Base-by-base conservation (phyloP, 495 filamentous ascomycete species). In the Staphylotrichum longicolle region DNA sequence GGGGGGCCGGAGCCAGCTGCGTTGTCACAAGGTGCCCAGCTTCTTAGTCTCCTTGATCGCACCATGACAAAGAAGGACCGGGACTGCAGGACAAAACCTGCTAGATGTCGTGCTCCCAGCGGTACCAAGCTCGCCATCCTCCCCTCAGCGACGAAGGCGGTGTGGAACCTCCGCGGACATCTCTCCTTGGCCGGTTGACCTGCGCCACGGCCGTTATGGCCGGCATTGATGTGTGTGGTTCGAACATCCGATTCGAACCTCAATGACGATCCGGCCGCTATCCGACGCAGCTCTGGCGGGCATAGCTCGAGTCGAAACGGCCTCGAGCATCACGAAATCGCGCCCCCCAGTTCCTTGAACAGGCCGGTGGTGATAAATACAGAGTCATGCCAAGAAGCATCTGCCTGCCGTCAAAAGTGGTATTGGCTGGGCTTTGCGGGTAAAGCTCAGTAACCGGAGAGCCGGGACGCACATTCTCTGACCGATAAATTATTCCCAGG, bases 361-460 rank as follows among this genome's bases (percentile, higher is more conserved):
- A 27, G 20, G 20, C 20, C 20, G 20, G 20, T 0, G 20, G 20
- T 27, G 20, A 27, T 27, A 27, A 27, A 27, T 27, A 27, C 20
- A 27, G 20, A 27, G 20, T 27, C 37, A 6, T 39, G 37, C 37
- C 37, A 39, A 39, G 6, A 10, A 39, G 37, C 6, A 12, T 10
- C 35, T 30, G 9, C 4, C 7, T 30, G 7, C 15, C 10, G 8
- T 32, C 20, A 54, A 12, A 39, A 50, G 45, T 15, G n/a, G 48
- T 51, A 54, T 52, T 60, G 63, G 61, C 61, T 56, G 60, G 63
- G 40, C 57, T 62, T 10, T 58, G 54, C 63, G 67, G 69, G n/a
- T 68, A 70, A 70, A 70, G 65, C 54, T 35, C 30, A 62, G 54
- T 34, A 62, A 61, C 61, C 65, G 68, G 65, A 66, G 63, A 66